phyloP scores from a whole-genome alignment of 352 stramenopile genomes.

The Phytophthora vignae region DNA sequence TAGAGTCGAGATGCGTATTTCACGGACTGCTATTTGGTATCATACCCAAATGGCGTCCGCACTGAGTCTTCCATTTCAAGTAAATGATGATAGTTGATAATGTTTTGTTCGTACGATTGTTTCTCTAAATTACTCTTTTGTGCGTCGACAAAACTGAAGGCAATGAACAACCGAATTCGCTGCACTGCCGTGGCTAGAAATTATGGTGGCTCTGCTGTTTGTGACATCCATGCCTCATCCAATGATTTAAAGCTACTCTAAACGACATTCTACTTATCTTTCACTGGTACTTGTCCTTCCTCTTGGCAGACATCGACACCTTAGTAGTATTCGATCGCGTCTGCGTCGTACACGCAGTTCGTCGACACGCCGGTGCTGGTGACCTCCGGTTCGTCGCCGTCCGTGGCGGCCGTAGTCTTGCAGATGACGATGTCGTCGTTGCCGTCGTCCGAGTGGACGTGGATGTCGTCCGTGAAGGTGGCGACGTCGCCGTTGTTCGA shows the following conservation, averaged over 20 bases:
- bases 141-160: too few species aligned
- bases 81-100: neutral
- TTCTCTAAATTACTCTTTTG: too few species aligned
- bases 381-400: conserved; percentile 29
- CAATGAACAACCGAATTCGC: too few species aligned
- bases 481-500: conserved; percentile 49
- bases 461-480: conserved; percentile 42
- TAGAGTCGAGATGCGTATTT: neutral
- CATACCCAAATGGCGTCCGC: neutral
- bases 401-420: conserved; percentile 32
- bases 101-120: neutral
- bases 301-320: neutral
- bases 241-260: conserved; percentile 12
- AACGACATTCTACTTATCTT: conserved; percentile 18
- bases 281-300: neutral
- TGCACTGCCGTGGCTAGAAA: conserved; percentile 18
- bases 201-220: conserved; percentile 17
- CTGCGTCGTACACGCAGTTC: conserved; percentile 34
- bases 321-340: conserved; percentile 38
- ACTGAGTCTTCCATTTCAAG: neutral
- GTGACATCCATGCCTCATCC: conserved; percentile 22
- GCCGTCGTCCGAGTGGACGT: conserved; percentile 34
- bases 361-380: conserved; percentile 31
- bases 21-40: neutral
- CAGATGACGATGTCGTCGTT: conserved; percentile 32